Base-by-base conservation (phyloP, 257 asterid genomes). In the Solanum bulbocastanum region DNA sequence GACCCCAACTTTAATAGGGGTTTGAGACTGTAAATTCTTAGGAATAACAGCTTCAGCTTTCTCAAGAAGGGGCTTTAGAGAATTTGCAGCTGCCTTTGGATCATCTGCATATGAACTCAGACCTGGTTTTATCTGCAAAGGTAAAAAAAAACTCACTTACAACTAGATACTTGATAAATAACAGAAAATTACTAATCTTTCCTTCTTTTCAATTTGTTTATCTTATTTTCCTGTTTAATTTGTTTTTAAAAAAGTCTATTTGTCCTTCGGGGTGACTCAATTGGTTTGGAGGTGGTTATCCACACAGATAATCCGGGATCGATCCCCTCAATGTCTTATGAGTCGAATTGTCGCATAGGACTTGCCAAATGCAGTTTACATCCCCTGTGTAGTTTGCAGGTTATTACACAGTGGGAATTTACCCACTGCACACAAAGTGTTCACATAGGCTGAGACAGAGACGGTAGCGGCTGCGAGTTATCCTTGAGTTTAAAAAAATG, bases 1-100 rank as follows among this genome's bases (percentile, higher is more conserved):
- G 86, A 94, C 97, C 97, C 96, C 96, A 89, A 94, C 91, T 93
- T 90, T 93, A 89, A 94, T 93, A 37, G 97, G 95, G 10, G 96
- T 93, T 84, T 83, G 90, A 86, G 85, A 46, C 25, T 91, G 90
- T 89, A 94, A 90, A 66, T 90, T 92, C 78, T 60, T 44, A 27
- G 97, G 95, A 84, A 94, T 93, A 86, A 89, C 92, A 78, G 88
- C 91, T 92, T 93, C 96, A 60, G 97, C 97, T 88, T 92, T 88
- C 86, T 91, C 87, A 86, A 94, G 95, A 88, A 94, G 94, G 14
- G 60, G 58, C 32, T 89, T 91, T 73, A 94, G 91, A 36, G 97
- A 94, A 90, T 84, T 79, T 39, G 95, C 97, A 82, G 97, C 94
- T 83, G 93, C 95, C 92, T 87, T 92, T 22, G 95, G 93, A 87